Base-by-base conservation (phyloP, 2,329 filamentous ascomycete species). In the Saccharata proteae region DNA sequence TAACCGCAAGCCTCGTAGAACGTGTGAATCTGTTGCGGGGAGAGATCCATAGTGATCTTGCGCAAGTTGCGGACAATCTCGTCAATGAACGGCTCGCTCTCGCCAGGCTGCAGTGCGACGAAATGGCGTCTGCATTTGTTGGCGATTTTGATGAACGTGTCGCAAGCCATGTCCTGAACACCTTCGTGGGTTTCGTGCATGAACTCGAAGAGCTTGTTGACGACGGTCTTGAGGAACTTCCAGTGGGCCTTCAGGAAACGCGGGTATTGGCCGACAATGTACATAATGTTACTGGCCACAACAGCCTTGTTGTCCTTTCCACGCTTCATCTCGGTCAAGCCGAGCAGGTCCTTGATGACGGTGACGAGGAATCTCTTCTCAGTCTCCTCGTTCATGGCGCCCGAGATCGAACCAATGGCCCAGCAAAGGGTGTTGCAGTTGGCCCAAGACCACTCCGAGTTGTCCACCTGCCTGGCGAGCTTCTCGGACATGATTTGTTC, bases 401-500 rank as follows among this genome's bases (percentile, higher is more conserved):
- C 74, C 1, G 92, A 98, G 44, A 98, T 98, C 8, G 90, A 98
- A 23, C 90, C 90, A 46, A 98, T 98, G 17, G 90, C 90, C 90
- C 90, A 98, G 67, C 90, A 98, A 29, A 98, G 74, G 5, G 93
- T 94, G 61, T 98, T 98, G 74, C 90, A 98, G 63, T 98, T 98
- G 41, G 86, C 83, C 90, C 90, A 98, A 5, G 92, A 98, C 90
- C 90, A 98, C 59, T 98, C 92, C 2, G 73, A 71, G 14, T 85
- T 85, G 53, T 98, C 90, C 9, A 98, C 90, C 59, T 98, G 90
- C 43, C 85, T 80, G 18, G 85, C 78, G 32, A 98, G 69, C 63
- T 98, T 98, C 53, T 98, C 92, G 4, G 90, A 94, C 92, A 98
- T 98, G 64, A 98, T 98, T 40, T 81, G 81, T 59, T 98, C 90